Base-by-base conservation (phyloP, 331 rosid genomes). In the Phaseolus coccineus region DNA sequence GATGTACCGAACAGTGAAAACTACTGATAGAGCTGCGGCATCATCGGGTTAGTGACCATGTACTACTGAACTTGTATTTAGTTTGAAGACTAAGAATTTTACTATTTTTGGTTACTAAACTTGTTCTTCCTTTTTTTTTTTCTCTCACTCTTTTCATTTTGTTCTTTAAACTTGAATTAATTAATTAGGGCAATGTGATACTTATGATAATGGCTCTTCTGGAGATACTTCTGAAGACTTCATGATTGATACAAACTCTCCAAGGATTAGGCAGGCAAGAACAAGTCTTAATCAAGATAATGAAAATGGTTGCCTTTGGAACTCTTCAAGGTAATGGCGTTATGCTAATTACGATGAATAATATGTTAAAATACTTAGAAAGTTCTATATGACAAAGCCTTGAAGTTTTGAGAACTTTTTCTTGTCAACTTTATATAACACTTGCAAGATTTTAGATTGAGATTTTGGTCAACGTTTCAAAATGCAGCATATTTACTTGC, bases 1-100 rank as follows among this genome's bases (percentile, higher is more conserved):
- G 99, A 95, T 95, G 99, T 95, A 93, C 81, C 89, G 99, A 77
- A 95, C 99, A 80, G 99, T 95, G 77, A 95, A 95, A 84, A 95
- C 99, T 40, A 95, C 99, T 3, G 97, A 93, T 80, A 91, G 89
- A 89, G 92, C 97, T 64, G 94, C 97, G 24, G 98, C 93, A 81
- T 81, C 97, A 50, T 91, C 99, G 82, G 99, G 99, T 93, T 40
- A 52, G 76, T 30, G 39, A 24, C 44, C 7, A 13, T 47, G 3
- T 37, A 6, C 6, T 12, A 47, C 16, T 42, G 47, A 42, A 42
- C 47, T 9, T 42, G 46, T 40, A 14, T 46, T 47, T 35, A 40
- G 71, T 66, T 40, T 48, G 16, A 40, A 66, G n/a, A 37, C 3
- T 15, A 50, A 22, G 15, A 35, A 47, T 50, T 48, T 15, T 4